phyloP scores from a whole-genome alignment of 371 early-diverging fungal species.

The Lichtheimia hyalospora region DNA sequence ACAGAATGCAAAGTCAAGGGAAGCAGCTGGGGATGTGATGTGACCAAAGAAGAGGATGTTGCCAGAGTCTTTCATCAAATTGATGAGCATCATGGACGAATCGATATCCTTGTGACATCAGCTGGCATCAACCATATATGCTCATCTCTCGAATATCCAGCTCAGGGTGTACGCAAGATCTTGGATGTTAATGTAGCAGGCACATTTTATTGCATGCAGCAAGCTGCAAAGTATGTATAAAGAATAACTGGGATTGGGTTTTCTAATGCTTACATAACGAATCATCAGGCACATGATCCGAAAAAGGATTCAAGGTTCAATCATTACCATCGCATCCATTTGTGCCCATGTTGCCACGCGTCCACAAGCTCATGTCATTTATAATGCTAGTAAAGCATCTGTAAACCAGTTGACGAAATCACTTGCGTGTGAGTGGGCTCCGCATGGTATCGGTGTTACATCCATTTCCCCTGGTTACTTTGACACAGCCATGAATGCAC shows the following conservation, averaged over 20 bases:
- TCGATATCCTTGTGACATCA: slow-evolving; percentile 32
- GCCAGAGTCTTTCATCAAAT: slow-evolving; percentile 29
- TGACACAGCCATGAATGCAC: slow-evolving; percentile 39
- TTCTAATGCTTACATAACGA: slow-evolving; percentile 44
- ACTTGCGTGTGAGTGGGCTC: slow-evolving; percentile 48
- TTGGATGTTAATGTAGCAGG: slow-evolving; percentile 38
- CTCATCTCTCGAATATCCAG: slow-evolving; percentile 23
- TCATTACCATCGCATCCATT: slow-evolving; percentile 4
- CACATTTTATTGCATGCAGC: slow-evolving; percentile 33
- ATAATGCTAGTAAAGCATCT: slow-evolving; percentile 48
- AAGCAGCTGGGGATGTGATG: slow-evolving; percentile 41
- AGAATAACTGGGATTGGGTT: slow-evolving; percentile 20
- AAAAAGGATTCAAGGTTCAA: slow-evolving; percentile 4
- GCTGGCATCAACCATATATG: slow-evolving; percentile 26
- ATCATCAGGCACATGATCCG: slow-evolving; percentile 38
- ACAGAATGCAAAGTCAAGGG: slow-evolving; percentile 24
- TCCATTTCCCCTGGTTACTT: slow-evolving; percentile 45
- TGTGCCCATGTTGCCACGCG: slow-evolving; percentile 39
- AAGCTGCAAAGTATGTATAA: slow-evolving; percentile 27
- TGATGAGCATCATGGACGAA: slow-evolving; percentile 21
- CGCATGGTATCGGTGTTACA: slow-evolving; percentile 37
- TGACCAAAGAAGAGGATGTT: slow-evolving; percentile 32
- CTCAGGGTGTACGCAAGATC: slow-evolving; percentile 24
- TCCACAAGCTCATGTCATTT: slow-evolving; percentile 39
- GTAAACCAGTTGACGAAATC: slow-evolving; percentile 45